Base-by-base conservation (phyloP, 2,329 filamentous ascomycete genomes). In the Verticillium tricorpus region DNA sequence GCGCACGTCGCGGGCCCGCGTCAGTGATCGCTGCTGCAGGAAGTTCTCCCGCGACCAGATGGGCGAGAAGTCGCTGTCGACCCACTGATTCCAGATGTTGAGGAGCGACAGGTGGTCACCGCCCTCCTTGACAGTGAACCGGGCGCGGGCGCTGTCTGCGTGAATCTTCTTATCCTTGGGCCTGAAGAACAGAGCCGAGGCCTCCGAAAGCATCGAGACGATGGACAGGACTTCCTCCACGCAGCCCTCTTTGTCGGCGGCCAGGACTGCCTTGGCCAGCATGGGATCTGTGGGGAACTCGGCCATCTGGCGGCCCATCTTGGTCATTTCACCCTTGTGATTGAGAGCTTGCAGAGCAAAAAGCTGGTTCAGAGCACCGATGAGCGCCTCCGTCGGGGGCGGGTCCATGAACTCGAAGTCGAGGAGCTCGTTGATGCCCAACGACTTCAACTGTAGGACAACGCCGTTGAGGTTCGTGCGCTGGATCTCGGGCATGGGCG, bases 121-220 rank as follows among this genome's bases (percentile, higher is more conserved):
- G 39, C 93, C 93, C 64, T 96, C 93, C 69, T 92, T 92, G 72
- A 94, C 82, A 0, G 92, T 96, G 76, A 98, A 98, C 1, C 94
- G 87, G 39, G 90, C 89, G 15, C 93, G 88, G 0, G 95, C 95
- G 64, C 90, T 92, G 74, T 99, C 94, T 14, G 95, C 95, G 70
- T 97, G 92, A 32, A 97, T 89, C 74, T 97, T 97, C 81, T 98
- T 97, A 77, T 99, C 93, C 73, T 97, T 97, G 22, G 95, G 93
- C 0, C 93, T 85, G 82, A 96, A 96, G 80, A 97, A 99, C 5
- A 99, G 84, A 0, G 93, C 89, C 4, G 89, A 92, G 1, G 91
- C 87, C 77, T 98, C 95, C 64, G 90, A 88, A 0, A 98, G 84
- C 91, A 98, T 97, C 52, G 93, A 88, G n/a, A 98, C 92, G 57